These are phyloP conservation scores for Millerozyma acaciae DNA, from an alignment of 805 yeast species.

Conservation along the genomic window DNA sequence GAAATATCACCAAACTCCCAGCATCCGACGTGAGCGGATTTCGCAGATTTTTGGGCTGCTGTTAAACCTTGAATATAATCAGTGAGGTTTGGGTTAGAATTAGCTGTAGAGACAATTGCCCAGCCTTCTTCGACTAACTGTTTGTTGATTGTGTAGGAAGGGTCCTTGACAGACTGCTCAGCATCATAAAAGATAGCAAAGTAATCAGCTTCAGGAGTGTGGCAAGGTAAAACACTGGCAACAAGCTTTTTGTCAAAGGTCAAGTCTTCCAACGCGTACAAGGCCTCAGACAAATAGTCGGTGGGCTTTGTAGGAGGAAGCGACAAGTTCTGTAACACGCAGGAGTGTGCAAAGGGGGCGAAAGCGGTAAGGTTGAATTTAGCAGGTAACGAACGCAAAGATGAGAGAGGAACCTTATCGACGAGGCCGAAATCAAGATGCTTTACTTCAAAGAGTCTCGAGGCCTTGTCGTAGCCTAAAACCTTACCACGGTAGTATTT, in stretches of 20 bases:
- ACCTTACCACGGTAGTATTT: constrained; percentile 60
- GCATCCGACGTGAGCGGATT: constrained; percentile 51
- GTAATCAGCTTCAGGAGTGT: constrained; percentile 42
- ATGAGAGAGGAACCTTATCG: constrained; percentile 40
- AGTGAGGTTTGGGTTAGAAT: constrained; percentile 26
- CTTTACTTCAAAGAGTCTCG: constrained; percentile 45
- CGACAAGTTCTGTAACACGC: constrained; percentile 48
- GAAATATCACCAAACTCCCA: constrained; percentile 77
- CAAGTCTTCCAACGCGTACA: constrained; percentile 50
- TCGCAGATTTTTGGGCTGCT: constrained; percentile 47
- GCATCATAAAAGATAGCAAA: constrained; percentile 55
- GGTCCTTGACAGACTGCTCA: constrained; percentile 48
- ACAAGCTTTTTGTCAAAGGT: constrained; percentile 51
- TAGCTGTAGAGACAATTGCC: constrained; percentile 48
- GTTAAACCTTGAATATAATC: constrained; percentile 33
- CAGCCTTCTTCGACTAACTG: constrained; percentile 57
- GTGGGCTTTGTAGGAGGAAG: constrained; percentile 56
- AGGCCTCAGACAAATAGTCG: constrained; percentile 53
- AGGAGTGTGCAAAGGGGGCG: constrained; percentile 56
- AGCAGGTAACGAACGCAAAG: constrained; percentile 51
- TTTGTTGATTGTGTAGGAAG: constrained; percentile 56
- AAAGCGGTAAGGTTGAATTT: constrained; percentile 37
- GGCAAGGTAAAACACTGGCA: constrained; percentile 44
- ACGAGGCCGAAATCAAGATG: constrained; percentile 61
- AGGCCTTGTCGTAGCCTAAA: constrained; percentile 39